Conservation (phyloP, 257 asterid genomes). For the Petrea volubilis region DNA sequence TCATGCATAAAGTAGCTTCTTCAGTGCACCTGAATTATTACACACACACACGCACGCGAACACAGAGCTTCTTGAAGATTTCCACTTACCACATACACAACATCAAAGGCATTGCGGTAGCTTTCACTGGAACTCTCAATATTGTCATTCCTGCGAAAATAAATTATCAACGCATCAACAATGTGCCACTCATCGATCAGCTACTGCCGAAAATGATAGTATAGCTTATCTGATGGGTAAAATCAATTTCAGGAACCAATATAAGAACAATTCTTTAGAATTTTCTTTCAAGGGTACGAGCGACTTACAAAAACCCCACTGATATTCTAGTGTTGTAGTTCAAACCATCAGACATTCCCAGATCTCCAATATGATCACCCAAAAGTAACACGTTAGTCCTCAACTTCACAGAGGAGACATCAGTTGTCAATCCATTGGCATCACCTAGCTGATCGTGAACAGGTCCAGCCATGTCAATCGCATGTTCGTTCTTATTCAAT, state of each 20-base stretch:
- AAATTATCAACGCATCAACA: not conserved
- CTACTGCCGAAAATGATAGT: not conserved
- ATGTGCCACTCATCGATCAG: not conserved
- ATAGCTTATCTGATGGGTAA: too few relatives aligned
- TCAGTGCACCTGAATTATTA: too few relatives aligned
- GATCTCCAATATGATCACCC: constrained; percentile 93
- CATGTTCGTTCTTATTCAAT: constrained; percentile 93
- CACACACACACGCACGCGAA: too few relatives aligned
- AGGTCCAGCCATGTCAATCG: constrained; percentile 89
- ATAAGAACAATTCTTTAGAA: not conserved
- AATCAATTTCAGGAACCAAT: not conserved
- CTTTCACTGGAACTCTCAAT: constrained; percentile 69
- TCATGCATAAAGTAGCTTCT: not conserved
- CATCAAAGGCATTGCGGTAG: constrained; percentile 71
- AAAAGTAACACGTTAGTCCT: constrained; percentile 91
- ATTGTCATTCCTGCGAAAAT: constrained; percentile 71
- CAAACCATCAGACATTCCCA: constrained; percentile 96
- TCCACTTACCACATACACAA: constrained; percentile 71
- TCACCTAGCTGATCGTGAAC: constrained; percentile 58
- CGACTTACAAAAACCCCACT: constrained; percentile 87
- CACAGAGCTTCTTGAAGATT: not conserved
- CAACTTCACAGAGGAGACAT: constrained; percentile 52
- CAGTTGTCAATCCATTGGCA: constrained; percentile 46
- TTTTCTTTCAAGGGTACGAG: not conserved
- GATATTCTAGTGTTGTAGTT: constrained; percentile 77